These are phyloP conservation scores for Sporobolus alterniflorus DNA, from an alignment of 202 grass and related monocot genomes.

Conservation along the genomic window DNA sequence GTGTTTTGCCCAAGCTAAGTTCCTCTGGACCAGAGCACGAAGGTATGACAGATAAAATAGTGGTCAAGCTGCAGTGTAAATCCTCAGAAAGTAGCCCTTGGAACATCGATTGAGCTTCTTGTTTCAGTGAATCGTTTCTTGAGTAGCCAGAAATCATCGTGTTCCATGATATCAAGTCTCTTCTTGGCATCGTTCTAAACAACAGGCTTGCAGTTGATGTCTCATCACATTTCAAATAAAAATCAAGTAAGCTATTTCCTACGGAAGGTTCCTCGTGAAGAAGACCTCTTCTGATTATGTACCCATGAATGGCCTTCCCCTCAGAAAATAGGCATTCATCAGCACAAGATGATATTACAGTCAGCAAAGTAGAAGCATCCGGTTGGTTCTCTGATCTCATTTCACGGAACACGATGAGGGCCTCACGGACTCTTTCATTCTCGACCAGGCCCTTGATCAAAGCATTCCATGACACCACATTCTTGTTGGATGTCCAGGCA, in stretches of 20 bases:
- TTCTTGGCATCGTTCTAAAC: constrained; percentile 64
- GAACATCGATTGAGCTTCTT: constrained; percentile 55
- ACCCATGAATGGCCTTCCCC: constrained; percentile 71
- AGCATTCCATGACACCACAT: constrained; percentile 78
- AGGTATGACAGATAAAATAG: constrained; percentile 63
- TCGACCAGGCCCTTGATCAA: constrained; percentile 72
- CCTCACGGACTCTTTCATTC: constrained; percentile 41
- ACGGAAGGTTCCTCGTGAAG: constrained; percentile 33
- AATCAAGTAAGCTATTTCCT: constrained; percentile 68
- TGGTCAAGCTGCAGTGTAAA: constrained; percentile 50
- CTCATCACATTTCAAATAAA: constrained; percentile 67
- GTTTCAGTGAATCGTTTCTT: constrained; percentile 30
- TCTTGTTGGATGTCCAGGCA: constrained; percentile 44
- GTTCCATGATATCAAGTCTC: constrained; percentile 87
- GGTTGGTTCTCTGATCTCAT: constrained; percentile 57
- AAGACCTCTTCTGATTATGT: constrained; percentile 46
- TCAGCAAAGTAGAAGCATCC: constrained; percentile 61
- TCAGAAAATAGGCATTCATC: constrained; percentile 48
- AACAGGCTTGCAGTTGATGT: constrained; percentile 37
- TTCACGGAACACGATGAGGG: constrained; percentile 44
- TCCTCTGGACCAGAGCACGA: constrained; percentile 55
- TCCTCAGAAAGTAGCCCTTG: constrained; percentile 51
- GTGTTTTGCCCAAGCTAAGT: constrained; percentile 59
- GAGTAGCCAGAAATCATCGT: constrained; percentile 75
- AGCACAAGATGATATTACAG: constrained; percentile 60